Evolutionary conservation across 2,329 filamentous ascomycete genomes (phyloP), one percentile per base, ranked within the genome.

Genomic region (Exophiala sideris): DNA sequence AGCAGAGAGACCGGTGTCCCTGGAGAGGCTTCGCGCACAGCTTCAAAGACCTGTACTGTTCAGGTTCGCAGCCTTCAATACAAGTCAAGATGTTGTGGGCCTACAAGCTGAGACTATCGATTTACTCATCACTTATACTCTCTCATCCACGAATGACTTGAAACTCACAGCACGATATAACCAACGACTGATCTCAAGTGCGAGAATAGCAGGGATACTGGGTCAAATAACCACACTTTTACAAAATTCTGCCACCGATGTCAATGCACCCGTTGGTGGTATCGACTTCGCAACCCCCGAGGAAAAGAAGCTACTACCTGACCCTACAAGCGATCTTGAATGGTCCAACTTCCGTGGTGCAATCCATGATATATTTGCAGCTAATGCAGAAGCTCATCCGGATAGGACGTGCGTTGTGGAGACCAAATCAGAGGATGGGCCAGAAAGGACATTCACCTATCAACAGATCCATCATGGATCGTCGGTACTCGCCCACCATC

Each of bases 401-500:
- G 83, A 89, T 38, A 77, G 83, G 64, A 71, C 80, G 51, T 89
- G 86, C 64, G 84, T 89, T 3, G 77, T 87, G 2, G 86, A 88
- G 65, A 89, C 86, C 51, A 70, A 77, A 62, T 73, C 68, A 1
- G 68, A 64, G 47, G 71, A 66, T 29, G 75, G 78, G 2, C 78
- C 84, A 6, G 76, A 84, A 67, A 79, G 88, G 59, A 73, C 72
- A 45, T 96, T 94, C 71, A 92, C 85, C 20, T 97, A 96, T 70
- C 77, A 78, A 61, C 89, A 95, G 66, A 96, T 97, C 67, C 81
- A 91, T 67, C 87, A 96, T 73, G 86, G 87, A 0, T 87, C 89
- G 29, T 95, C 95, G 68, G 78, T 83, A 14, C 71, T 96, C 5
- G 88, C 90, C 18, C 85, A 95, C 71, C 82, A 95, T 67, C 79